A percentile compares a stretch with the other conserved stretches of the same genome.
Evolutionary conservation across 2,329 filamentous ascomycete species (phyloP).

Genomic region (Ophiostoma sp.): DNA sequence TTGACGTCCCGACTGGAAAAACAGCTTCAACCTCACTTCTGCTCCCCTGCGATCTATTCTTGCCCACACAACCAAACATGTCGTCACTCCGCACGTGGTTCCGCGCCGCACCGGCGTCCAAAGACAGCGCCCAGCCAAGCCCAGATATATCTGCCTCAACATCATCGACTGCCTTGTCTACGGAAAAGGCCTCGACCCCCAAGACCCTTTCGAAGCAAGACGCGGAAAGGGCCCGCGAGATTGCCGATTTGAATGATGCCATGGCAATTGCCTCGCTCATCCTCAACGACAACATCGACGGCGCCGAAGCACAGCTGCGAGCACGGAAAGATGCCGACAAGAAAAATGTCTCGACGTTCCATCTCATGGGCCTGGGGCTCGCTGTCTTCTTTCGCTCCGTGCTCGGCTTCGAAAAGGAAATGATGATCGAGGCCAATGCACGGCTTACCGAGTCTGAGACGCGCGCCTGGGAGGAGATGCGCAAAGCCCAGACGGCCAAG

Average conservation of each 20-base stretch:
- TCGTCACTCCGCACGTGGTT: slow-evolving; percentile 47
- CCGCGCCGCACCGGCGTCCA: slow-evolving; percentile 35
- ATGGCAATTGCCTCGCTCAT: slow-evolving; percentile 64
- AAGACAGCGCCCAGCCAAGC: slow-evolving; percentile 34
- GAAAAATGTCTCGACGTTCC: slow-evolving; percentile 74
- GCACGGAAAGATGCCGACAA: slow-evolving; percentile 44
- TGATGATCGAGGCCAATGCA: slow-evolving; percentile 76
- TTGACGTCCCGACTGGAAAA: not conserved
- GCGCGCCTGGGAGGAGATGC: slow-evolving; percentile 68
- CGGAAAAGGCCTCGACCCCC: slow-evolving; percentile 23
- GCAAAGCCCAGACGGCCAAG: slow-evolving; percentile 55
- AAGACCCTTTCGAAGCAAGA: slow-evolving; percentile 19
- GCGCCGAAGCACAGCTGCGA: slow-evolving; percentile 68
- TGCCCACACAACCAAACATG: slow-evolving; percentile 27
- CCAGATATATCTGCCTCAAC: slow-evolving; percentile 32
- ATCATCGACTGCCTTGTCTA: slow-evolving; percentile 23
- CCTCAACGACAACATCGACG: slow-evolving; percentile 85
- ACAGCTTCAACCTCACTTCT: not conserved
- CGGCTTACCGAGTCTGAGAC: slow-evolving; percentile 71
- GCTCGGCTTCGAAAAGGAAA: slow-evolving; percentile 83
- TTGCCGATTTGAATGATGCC: slow-evolving; percentile 54
- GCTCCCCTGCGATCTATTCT: not conserved
- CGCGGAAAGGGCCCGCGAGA: slow-evolving; percentile 37
- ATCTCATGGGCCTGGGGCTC: slow-evolving; percentile 75
- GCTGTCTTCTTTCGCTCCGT: slow-evolving; percentile 81